Evolutionary conservation across 306 rosid genomes (phyloP), one percentile per base, ranked within the genome.

Genomic region (Casuarina glauca): DNA sequence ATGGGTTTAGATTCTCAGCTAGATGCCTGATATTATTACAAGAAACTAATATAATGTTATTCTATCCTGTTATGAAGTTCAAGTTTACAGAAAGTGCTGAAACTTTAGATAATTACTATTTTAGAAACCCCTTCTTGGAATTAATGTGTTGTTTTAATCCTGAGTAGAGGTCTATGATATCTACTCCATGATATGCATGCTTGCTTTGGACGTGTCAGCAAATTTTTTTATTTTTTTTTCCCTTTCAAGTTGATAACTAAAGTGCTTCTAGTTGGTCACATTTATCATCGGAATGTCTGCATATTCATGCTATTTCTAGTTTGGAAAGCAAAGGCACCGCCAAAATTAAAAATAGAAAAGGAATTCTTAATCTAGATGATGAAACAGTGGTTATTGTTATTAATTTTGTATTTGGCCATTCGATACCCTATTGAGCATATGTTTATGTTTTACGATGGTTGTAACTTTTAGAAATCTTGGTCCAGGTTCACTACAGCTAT

Each of bases 401-500:
- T 12, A 61, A 35, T 6, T 61, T 57, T 62, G 36, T 61, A 10
- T 35, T 35, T 62, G 17, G 15, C 42, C 9, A 12, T 2, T 64
- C 7, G 48, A 8, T 41, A 66, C 12, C 12, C 3, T 1, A 66
- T 41, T 41, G 35, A 66, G 71, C n/a, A 17, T 12, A 61, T 45
- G 39, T 61, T 19, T 52, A 38, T 68, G 36, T 69, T 73, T 64
- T 55, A 69, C 41, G 5, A 64, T 52, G 51, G 54, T 73, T 74
- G 42, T 81, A 81, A 86, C 77, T 48, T 72, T 43, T 2, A 48
- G 52, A 19, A 26, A 57, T 76, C 75, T 77, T 77, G 80, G 72
- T 87, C 55, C 90, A 90, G 96, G 96, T 84, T 74, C 96, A 3
- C 10, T 79, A 3, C 76, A 76, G 17, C 51, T 88, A 64, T 88